Evolutionary conservation across 345 rosid genomes (phyloP), one percentile per base, ranked within the genome.

Genomic region (Citrus mangshanensis): DNA sequence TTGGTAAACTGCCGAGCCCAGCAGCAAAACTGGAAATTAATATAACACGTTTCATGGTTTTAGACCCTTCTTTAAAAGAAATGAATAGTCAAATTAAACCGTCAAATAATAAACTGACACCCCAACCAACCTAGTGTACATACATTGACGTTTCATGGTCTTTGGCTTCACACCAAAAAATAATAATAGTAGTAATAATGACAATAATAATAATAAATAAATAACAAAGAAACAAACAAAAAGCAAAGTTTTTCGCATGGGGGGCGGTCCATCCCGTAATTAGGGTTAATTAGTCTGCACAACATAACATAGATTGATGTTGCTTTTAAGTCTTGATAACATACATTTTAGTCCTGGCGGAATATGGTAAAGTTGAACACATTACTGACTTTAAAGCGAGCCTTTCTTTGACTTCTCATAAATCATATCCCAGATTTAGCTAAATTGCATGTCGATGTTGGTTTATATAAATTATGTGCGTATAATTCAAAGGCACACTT

Each of bases 361-460:
- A 46, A 46, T 46, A 3, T 46, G 51, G 18, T 13, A 3, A 46
- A 46, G 72, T 76, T 77, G 77, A 56, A 37, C 70, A 21, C 73
- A 22, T 35, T 40, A 75, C 80, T 77, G 85, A 85, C 82, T 79
- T 81, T 70, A 61, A 62, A 79, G 51, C 7, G 5, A 32, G n/a
- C 42, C 32, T 77, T 65, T 70, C 56, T 35, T 77, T 78, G 84
- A 78, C 84, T 82, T 77, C 30, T 77, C 37, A 24, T 35, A 63
- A 65, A 64, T 77, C 72, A 66, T 59, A 37, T 74, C 68, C 61
- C 27, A 27, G 14, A 24, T 73, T 24, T 54, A 9, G 38, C 62
- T 58, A 35, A 73, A 46, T 59, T 24, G 5, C 22, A 66, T 9
- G 8, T 6, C 24, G 38, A 2, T 18, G 9, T 21, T 51, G 56